Conservation (phyloP, 164 flowering plant genomes). For the Aristolochia fimbriata region DNA sequence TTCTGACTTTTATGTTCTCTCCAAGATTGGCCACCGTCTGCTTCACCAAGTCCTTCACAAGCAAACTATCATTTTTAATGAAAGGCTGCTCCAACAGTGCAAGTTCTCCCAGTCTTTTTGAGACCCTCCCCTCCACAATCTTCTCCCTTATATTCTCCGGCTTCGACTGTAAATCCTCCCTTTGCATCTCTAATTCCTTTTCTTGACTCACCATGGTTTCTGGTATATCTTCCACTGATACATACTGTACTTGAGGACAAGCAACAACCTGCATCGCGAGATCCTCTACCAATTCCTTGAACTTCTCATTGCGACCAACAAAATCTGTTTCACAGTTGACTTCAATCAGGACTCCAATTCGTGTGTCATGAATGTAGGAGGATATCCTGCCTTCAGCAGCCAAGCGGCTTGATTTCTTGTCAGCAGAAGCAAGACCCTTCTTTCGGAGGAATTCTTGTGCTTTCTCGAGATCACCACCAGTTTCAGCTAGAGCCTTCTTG, state of each 20-base stretch:
- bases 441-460: constrained; percentile 93
- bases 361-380: constrained; percentile 83
- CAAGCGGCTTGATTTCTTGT: constrained; percentile 84
- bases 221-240: constrained; percentile 74
- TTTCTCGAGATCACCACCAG: constrained; percentile 87
- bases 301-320: constrained; percentile 79
- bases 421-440: constrained; percentile 92
- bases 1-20: constrained; percentile 80
- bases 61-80: constrained; percentile 63
- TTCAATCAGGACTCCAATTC: constrained; percentile 91
- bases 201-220: constrained; percentile 48
- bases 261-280: constrained; percentile 98
- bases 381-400: constrained; percentile 98
- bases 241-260: constrained; percentile 63
- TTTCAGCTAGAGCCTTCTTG: constrained; percentile 92
- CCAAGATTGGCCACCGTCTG: constrained; percentile 93
- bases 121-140: constrained; percentile 83
- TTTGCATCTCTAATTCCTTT: constrained; percentile 87
- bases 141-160: constrained; percentile 91
- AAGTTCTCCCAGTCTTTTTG: constrained; percentile 93
- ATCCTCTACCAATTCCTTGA: constrained; percentile 88
- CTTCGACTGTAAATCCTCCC: constrained; percentile 80
- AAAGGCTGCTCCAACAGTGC: constrained; percentile 87
- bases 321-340: constrained; percentile 98
- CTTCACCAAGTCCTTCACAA: constrained; percentile 88